Evolutionary conservation across 1,284 basidiomycete species (phyloP), one percentile per base, ranked within the genome.

Genomic region (Pterula multifida): DNA sequence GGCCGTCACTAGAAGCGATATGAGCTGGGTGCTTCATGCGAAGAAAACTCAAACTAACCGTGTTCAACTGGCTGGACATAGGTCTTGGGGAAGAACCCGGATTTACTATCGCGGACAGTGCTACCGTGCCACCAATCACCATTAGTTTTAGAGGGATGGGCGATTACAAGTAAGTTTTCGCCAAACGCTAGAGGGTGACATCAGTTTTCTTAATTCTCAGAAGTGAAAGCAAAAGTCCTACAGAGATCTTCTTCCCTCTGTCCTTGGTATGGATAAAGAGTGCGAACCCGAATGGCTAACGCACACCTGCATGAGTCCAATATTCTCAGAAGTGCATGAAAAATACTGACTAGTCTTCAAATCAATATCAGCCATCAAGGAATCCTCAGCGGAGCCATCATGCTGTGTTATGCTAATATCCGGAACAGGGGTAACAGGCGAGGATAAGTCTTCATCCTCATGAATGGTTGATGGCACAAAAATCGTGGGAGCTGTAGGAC

Each of bases 51-150:
- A 28, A 6, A 67, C 85, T 58, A 64, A 91, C 92, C 68, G 53
- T 76, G 64, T 47, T 75, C 71, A 24, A 89, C 64, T 58, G 79
- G 75, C 58, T 88, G 76, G 6, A 94, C 85, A 61, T 97, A 98
- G 1, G 84, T 82, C 61, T 84, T 84, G 0, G 96, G 96, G 78
- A 98, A 90, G 69, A 93, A 83, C 1, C 95, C 95, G 45, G 79
- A 76, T 60, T 76, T 79, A 15, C 84, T 80, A 36, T 75, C 78
- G 44, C 71, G 76, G 17, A 84, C 67, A 9, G 80, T 62, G n/a
- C 73, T 85, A 36, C 92, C 95, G 63, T 89, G 91, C 88, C 92
- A 94, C 95, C 96, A 98, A 60, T 94, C 90, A 19, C 80, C 75
- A 35, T 77, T 81, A 45, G 79, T 75, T 64, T 90, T 94, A 6